Evolutionary conservation across 352 stramenopile genomes (phyloP).

Genomic region (Phytopythium sindhum): DNA sequence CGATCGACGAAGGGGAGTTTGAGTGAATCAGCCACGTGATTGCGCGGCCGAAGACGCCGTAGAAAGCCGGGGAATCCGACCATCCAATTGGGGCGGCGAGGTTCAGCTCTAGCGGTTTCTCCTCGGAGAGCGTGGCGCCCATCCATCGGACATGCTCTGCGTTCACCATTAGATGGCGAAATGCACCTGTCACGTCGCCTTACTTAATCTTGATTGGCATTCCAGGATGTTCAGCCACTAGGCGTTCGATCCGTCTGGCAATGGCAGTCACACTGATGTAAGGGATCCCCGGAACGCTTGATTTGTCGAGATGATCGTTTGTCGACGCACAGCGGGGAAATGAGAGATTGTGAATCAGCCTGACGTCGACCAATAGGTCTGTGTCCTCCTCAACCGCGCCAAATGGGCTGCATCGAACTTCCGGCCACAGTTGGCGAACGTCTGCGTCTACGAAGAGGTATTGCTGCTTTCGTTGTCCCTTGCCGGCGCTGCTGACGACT

Average conservation of each 20-base stretch:
- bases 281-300: not conserved
- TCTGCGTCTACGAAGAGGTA: no score
- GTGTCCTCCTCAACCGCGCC: constrained; percentile 10
- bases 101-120: constrained; percentile 4
- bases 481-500: no score
- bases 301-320: not conserved
- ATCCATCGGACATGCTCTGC: not conserved
- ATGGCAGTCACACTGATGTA: constrained; percentile 1
- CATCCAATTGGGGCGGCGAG: constrained; percentile 17
- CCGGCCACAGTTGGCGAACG: no score
- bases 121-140: not conserved
- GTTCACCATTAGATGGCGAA: constrained; percentile 5
- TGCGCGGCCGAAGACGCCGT: constrained; percentile 10
- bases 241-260: constrained; percentile 1
- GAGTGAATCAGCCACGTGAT: constrained; percentile 15
- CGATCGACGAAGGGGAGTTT: constrained; percentile 7
- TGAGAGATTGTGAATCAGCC: constrained; percentile 17
- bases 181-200: constrained; percentile 8
- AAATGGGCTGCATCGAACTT: constrained; percentile 8
- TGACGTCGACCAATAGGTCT: not conserved
- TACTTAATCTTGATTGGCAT: constrained; percentile 1
- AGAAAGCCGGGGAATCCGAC: constrained; percentile 14
- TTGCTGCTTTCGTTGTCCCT: no score
- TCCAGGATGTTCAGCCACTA: not conserved
- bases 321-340: constrained; percentile 5